Base-by-base conservation (phyloP, 768 basidiomycete species). In the Gyrodon lividus region DNA sequence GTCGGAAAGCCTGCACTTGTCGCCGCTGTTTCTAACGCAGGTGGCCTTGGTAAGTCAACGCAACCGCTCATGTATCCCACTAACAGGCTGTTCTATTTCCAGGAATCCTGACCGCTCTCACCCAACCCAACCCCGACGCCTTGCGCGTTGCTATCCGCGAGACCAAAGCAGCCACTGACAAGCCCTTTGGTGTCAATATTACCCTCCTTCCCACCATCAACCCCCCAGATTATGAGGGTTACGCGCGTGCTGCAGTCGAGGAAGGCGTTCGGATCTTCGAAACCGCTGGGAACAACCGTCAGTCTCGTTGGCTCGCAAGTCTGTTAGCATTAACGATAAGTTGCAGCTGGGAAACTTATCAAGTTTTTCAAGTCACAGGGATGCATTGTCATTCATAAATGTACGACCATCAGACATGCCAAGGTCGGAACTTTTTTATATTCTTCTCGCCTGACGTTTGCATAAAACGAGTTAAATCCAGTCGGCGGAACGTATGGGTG, bases 201-300 rank as follows among this genome's bases (percentile, higher is more conserved):
- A 93, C 90, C 0, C 69, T 94, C n/a, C 75, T 96, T 20, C 94
- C 95, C 0, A 82, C 81, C 28, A 96, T 97, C 59, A 89, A 84
- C 50, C 92, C 93, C 0, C 95, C 95, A 2, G 91, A 94, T 59
- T 96, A 98, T 63, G 84, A 80, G 46, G 91, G 87, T 12, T 93
- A 87, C 59, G 89, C 89, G 0, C 74, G 84, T 31, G 91, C 77
- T 7, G 87, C 92, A 8, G 81, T 93, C 42, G 90, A 89, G 55
- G 93, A 95, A 64, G 91, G 91, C 6, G 80, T 96, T n/a, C 76
- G 68, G 61, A 85, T 96, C 38, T 91, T 94, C 62, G 94, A 97
- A 74, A 97, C 94, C 0, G 94, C 94, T 2, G 95, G 93, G 6
- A 91, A 89, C 60, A 93, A 87, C 59, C 90, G 91, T 92, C 60